Evolutionary conservation across 2,329 filamentous ascomycete species (phyloP).

Genomic region (Byssoonygena ceratinophila): DNA sequence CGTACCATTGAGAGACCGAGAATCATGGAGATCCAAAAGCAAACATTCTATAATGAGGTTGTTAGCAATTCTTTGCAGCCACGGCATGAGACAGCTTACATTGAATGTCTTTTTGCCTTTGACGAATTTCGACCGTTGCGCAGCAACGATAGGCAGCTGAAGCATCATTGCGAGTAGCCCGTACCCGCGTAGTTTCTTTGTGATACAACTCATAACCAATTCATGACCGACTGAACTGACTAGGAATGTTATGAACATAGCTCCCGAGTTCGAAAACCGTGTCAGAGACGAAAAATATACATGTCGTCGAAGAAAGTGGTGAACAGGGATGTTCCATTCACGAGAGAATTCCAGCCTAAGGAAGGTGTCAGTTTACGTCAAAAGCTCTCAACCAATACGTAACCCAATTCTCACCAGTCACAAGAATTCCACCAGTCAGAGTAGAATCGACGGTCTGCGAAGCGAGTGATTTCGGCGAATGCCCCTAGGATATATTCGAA

Average conservation of each 20-base stretch:
- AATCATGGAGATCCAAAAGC: conserved; percentile 90
- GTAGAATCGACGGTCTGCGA: conserved; percentile 92
- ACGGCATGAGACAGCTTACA: conserved; percentile 26
- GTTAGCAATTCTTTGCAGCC: not conserved
- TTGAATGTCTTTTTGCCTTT: conserved; percentile 67
- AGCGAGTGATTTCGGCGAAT: conserved; percentile 86
- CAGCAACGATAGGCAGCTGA: conserved; percentile 85
- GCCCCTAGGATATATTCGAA: conserved; percentile 95
- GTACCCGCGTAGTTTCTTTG: conserved; percentile 89
- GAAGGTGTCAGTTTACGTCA: not conserved
- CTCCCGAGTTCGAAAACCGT: conserved; percentile 62
- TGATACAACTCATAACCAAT: conserved; percentile 95
- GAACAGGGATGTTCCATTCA: conserved; percentile 96
- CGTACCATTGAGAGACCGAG: conserved; percentile 68
- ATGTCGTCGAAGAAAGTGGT: conserved; percentile 87
- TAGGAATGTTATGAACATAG: conserved; percentile 83
- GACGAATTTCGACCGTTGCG: conserved; percentile 72
- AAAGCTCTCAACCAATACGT: not conserved
- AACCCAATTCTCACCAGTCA: conserved; percentile 32
- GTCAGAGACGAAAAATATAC: conserved; percentile 77
- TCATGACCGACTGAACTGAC: conserved; percentile 85
- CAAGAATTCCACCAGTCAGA: conserved; percentile 57
- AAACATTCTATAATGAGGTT: conserved; percentile 48
- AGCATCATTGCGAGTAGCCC: conserved; percentile 93
- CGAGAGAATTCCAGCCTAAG: conserved; percentile 79